phyloP scores from a whole-genome alignment of 2,329 filamentous ascomycete species.

The Ceratocystiopsis sp. region DNA sequence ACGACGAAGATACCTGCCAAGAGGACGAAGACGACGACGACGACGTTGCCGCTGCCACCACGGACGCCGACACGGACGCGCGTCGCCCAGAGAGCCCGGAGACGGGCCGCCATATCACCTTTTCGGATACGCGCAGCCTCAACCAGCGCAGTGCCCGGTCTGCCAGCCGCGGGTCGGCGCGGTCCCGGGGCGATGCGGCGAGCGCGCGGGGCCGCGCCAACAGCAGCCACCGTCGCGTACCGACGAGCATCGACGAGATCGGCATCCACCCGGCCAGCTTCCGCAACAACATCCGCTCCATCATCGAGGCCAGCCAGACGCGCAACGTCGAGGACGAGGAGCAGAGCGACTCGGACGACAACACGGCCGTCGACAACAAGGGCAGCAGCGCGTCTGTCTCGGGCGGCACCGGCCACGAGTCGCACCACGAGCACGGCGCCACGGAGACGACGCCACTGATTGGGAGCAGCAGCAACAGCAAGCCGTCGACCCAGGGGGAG shows the following conservation, averaged over 20 bases:
- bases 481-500: constrained; percentile 7
- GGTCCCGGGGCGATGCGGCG: constrained; percentile 18
- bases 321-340: constrained; percentile 30
- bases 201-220: constrained; percentile 27
- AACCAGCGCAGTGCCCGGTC: constrained; percentile 3
- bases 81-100: constrained; percentile 16
- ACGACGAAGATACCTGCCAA: constrained; percentile 11
- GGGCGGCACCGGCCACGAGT: background rate
- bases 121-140: constrained; percentile 14
- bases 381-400: background rate
- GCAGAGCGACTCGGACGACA: constrained; percentile 26
- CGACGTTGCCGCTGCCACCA: constrained; percentile 7
- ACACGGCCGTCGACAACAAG: constrained; percentile 15
- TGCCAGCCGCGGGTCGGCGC: constrained; percentile 11
- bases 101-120: constrained; percentile 22
- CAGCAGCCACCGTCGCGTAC: constrained; percentile 30
- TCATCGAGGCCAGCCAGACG: constrained; percentile 64
- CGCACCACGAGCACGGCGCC: constrained; percentile 13
- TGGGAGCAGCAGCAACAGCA: constrained; percentile 7
- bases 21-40: constrained; percentile 26
- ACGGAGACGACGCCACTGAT: constrained; percentile 25
- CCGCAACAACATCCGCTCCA: constrained; percentile 60
- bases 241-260: constrained; percentile 53
- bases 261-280: constrained; percentile 82
- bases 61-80: constrained; percentile 13